phyloP scores from a whole-genome alignment of 139 green algal species.

The Chlamydomonas schloesseri region DNA sequence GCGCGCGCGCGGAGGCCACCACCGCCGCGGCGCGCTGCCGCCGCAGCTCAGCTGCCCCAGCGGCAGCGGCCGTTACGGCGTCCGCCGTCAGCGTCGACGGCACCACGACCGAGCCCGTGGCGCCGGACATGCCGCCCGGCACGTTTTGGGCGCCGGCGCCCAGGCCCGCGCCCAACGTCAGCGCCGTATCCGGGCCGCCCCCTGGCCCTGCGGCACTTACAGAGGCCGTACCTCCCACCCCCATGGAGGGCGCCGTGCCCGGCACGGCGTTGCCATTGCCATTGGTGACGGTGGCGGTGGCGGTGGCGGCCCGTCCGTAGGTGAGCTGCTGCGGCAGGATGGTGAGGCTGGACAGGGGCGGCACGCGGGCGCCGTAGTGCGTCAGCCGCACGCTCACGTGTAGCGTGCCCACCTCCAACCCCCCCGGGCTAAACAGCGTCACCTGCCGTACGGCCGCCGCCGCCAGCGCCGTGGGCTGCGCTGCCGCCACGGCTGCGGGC shows the following conservation, averaged over 20 bases:
- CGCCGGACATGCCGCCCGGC: too few relatives aligned
- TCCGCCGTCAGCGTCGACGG: background rate
- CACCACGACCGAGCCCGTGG: too few relatives aligned
- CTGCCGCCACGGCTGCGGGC: too few relatives aligned
- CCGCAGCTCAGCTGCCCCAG: background rate
- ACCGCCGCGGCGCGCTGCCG: constrained; percentile 4
- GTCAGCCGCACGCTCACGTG: constrained; percentile 44
- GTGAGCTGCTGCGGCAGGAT: constrained; percentile 1
- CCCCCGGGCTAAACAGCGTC: constrained; percentile 18
- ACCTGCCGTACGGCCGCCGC: constrained; percentile 24
- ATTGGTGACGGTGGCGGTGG: background rate
- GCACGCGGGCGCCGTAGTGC: constrained; percentile 30
- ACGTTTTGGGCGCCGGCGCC: too few relatives aligned
- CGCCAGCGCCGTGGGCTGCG: background rate
- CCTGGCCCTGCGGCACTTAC: too few relatives aligned
- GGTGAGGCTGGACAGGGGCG: constrained; percentile 31
- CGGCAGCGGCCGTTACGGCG: background rate
- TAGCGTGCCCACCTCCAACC: constrained; percentile 10
- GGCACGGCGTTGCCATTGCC: background rate
- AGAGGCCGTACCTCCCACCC: too few relatives aligned
- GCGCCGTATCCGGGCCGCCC: too few relatives aligned
- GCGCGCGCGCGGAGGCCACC: background rate
- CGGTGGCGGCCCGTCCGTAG: background rate
- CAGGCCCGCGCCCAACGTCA: too few relatives aligned
- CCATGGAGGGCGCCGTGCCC: too few relatives aligned